phyloP scores from a whole-genome alignment of 2,329 filamentous ascomycete genomes.

The Emmonsiellopsis sp. region DNA sequence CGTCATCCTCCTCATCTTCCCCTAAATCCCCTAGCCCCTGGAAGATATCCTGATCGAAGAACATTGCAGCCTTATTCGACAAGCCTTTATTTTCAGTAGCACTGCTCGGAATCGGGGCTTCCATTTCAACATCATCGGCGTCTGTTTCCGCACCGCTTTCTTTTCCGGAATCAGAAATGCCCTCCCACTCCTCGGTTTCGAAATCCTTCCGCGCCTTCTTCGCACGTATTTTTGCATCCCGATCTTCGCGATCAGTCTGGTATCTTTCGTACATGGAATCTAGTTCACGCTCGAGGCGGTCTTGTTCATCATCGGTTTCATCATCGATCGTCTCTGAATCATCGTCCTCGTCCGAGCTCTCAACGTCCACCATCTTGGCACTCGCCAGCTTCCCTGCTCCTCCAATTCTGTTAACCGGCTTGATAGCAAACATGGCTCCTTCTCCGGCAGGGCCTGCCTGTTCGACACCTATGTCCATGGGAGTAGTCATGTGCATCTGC shows the following conservation, averaged over 20 bases:
- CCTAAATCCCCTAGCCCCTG: slow-evolving; percentile 64
- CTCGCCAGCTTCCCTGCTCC: slow-evolving; percentile 60
- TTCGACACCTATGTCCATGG: slow-evolving; percentile 92
- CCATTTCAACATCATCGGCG: slow-evolving; percentile 39
- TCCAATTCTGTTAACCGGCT: slow-evolving; percentile 66
- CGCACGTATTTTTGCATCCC: slow-evolving; percentile 79
- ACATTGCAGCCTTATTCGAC: slow-evolving; percentile 76
- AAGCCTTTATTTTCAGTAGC: slow-evolving; percentile 43
- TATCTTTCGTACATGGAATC: slow-evolving; percentile 84
- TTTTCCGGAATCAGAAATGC: slow-evolving; percentile 60
- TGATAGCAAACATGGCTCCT: slow-evolving; percentile 79
- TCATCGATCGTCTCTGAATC: slow-evolving; percentile 52
- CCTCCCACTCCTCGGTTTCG: slow-evolving; percentile 85
- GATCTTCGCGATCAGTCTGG: slow-evolving; percentile 66
- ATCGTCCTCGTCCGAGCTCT: slow-evolving; percentile 53
- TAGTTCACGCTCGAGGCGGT: slow-evolving; percentile 73
- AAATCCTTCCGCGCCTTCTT: slow-evolving; percentile 79
- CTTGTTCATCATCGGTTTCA: slow-evolving; percentile 65
- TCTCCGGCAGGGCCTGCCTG: slow-evolving; percentile 69
- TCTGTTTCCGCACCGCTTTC: slow-evolving; percentile 53
- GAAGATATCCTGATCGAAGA: slow-evolving; percentile 95
- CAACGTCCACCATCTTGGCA: slow-evolving; percentile 63
- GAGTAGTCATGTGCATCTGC: slow-evolving; percentile 94
- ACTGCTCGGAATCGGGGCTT: slow-evolving; percentile 5
- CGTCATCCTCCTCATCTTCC: slow-evolving; percentile 44